Evolutionary conservation across 306 rosid genomes (phyloP), one percentile per base, ranked within the genome.

Genomic region (Leucaena leucocephala): DNA sequence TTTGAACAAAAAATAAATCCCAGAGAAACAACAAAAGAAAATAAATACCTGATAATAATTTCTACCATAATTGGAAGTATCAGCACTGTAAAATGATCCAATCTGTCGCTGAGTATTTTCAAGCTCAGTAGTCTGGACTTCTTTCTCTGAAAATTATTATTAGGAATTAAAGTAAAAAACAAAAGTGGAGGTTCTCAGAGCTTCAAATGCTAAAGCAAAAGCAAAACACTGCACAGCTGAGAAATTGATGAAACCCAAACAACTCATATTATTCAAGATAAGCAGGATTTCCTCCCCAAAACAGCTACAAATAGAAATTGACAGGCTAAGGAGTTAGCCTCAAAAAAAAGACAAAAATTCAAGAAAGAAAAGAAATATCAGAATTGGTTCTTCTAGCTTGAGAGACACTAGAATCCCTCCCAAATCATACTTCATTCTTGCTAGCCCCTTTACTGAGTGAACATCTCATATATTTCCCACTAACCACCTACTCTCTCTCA

Each of bases 21-120:
- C 68, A 40, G 68, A 59, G 19, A 36, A 27, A 27, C 27, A 27
- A 69, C 72, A 21, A 58, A 8, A 75, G 49, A 76, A 72, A 75
- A 45, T 72, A 78, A 72, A 73, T 73, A 95, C 99, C 99, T 85
- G 98, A 83, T 90, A 68, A 43, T 68, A 87, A 74, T 76, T 71
- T 76, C 86, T 19, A 71, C 78, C 81, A 68, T 79, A 88, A 81
- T 57, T 81, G 76, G 91, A 84, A 52, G 78, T 84, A 75, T 84
- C 94, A 45, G 87, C 78, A 40, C 81, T 85, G 66, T 89, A 89
- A 40, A 61, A 68, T 64, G 89, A 76, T 71, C 84, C 93, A 81
- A 83, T 76, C 6, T 83, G 84, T 76, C 85, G 64, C 71, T 84
- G 91, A 83, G 93, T 49, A 80, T 78, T 82, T 42, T 87, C 95